These are phyloP conservation scores for Lindgomyces ingoldianus DNA, from an alignment of 495 filamentous ascomycete genomes.

Conservation along the genomic window DNA sequence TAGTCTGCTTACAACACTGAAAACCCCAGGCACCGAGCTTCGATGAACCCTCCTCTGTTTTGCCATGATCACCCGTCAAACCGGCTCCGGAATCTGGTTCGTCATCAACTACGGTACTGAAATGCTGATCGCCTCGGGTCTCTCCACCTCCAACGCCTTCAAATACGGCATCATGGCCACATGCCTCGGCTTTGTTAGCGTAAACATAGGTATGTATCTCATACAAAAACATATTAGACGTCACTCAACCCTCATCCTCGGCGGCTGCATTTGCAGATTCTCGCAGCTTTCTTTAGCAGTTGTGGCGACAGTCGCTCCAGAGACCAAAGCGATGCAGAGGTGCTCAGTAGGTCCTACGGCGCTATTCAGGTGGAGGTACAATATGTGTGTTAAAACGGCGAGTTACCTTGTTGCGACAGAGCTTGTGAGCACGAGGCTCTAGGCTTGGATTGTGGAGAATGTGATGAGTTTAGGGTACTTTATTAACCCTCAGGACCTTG, in stretches of 20 bases:
- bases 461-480: slow-evolving; percentile 54
- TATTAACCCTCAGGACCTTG: slow-evolving; percentile 51
- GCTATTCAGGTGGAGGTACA: slow-evolving; percentile 14
- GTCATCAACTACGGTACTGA: slow-evolving; percentile 50
- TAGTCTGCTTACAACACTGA: not conserved
- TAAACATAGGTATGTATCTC: slow-evolving; percentile 4
- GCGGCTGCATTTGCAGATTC: not conserved
- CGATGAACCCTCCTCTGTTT: slow-evolving; percentile 62
- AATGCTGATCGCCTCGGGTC: not conserved
- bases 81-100: slow-evolving; percentile 3
- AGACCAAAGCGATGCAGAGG: not conserved
- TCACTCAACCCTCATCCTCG: slow-evolving; percentile 4
- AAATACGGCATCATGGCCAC: not conserved
- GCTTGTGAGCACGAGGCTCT: slow-evolving; percentile 47
- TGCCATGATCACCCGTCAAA: slow-evolving; percentile 45
- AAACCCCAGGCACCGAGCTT: slow-evolving; percentile 52
- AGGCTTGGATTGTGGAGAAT: slow-evolving; percentile 54
- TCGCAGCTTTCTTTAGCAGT: not conserved
- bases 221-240: not conserved
- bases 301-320: slow-evolving; percentile 1
- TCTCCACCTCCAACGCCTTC: not conserved
- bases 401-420: slow-evolving; percentile 14
- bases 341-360: not conserved
- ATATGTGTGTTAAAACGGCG: not conserved
- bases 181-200: slow-evolving; percentile 6